Evolutionary conservation across 2,329 filamentous ascomycete genomes (phyloP).

Genomic region (Pleochaeta shiraiana): DNA sequence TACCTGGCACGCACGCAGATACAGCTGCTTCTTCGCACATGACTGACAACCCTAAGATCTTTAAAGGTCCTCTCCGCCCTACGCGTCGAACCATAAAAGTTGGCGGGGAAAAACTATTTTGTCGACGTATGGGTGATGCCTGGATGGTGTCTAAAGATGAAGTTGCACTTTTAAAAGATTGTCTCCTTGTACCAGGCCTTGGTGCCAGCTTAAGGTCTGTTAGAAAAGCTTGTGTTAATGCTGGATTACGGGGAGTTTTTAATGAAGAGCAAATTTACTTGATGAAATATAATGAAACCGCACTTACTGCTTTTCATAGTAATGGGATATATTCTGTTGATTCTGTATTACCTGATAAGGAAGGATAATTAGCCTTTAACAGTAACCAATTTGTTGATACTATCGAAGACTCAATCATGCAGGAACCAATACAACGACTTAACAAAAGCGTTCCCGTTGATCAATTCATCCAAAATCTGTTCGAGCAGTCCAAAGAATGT

Average conservation of each 20-base stretch:
- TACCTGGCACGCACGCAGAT: not conserved
- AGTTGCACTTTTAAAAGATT: not conserved
- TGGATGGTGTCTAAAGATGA: not conserved
- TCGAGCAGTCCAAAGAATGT: no score
- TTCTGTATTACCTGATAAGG: not conserved
- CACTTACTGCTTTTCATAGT: not conserved
- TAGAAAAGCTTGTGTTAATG: not conserved
- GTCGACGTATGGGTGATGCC: not conserved
- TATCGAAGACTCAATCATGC: no score
- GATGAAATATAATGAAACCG: not conserved
- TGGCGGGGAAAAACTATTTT: not conserved
- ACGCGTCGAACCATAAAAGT: not conserved
- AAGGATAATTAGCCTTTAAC: not conserved
- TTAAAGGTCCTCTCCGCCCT: not conserved
- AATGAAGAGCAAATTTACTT: not conserved
- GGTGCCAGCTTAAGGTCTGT: not conserved
- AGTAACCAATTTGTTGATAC: not conserved
- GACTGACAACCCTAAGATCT: not conserved
- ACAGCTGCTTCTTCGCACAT: constrained; percentile 1
- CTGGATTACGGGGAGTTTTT: not conserved
- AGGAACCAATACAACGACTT: no score
- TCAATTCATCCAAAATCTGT: no score
- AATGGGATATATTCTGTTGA: not conserved
- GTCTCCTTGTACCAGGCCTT: not conserved
- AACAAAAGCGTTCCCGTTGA: no score